These are phyloP conservation scores for Loxodes magnus DNA, from an alignment of 73 alveolate species.

Conservation along the genomic window DNA sequence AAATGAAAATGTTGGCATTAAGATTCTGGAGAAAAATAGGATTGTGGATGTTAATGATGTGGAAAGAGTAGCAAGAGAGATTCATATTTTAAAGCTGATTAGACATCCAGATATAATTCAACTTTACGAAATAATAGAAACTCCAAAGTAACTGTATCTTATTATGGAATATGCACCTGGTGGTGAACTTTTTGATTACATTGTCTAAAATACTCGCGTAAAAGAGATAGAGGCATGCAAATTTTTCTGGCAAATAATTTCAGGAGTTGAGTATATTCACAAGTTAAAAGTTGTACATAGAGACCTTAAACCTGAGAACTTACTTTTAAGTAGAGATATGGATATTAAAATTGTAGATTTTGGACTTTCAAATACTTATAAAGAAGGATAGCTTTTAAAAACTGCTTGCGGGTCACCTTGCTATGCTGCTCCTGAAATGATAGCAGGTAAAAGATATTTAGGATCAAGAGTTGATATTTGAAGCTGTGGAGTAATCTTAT, in stretches of 20 bases:
- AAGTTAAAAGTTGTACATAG: too few species aligned
- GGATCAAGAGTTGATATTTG: conserved; percentile 64
- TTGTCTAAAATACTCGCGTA: conserved; percentile 53
- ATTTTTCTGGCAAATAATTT: too few species aligned
- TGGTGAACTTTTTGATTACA: conserved; percentile 73
- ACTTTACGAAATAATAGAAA: too few species aligned
- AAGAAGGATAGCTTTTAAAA: conserved; percentile 50
- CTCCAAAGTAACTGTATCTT: conserved; percentile 39
- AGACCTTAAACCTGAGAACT: too few species aligned
- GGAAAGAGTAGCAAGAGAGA: too few species aligned
- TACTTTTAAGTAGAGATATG: too few species aligned
- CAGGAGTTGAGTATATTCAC: too few species aligned
- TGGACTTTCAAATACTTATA: conserved; percentile 70
- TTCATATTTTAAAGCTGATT: too few species aligned
- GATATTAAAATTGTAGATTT: conserved; percentile 87
- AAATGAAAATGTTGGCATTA: too few species aligned
- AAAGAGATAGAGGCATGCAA: conserved; percentile 64
- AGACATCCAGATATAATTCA: too few species aligned
- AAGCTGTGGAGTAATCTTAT: conserved; percentile 77
- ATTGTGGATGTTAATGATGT: too few species aligned
- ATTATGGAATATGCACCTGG: conserved; percentile 78
- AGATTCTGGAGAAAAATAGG: too few species aligned
- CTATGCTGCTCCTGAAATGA: conserved; percentile 96
- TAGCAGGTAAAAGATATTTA: conserved; percentile 57
- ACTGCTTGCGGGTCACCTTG: conserved; percentile 97